These are phyloP conservation scores for Candida adriatica DNA, from an alignment of 805 yeast species.

Conservation along the genomic window DNA sequence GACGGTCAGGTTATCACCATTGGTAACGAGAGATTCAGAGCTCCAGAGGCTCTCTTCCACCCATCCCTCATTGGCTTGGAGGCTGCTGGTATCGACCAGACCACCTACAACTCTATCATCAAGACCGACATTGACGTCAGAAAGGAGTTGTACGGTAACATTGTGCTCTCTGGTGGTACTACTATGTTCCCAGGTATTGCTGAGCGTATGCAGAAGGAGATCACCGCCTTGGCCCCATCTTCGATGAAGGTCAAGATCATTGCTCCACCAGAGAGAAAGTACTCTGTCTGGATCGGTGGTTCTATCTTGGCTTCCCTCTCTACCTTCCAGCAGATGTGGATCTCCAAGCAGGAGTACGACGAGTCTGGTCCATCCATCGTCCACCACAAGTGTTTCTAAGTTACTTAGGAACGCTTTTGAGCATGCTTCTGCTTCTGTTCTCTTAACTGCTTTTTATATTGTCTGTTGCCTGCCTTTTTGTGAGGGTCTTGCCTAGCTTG, in stretches of 20 bases:
- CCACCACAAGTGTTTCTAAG: conserved; percentile 44
- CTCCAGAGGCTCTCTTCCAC: conserved; percentile 99
- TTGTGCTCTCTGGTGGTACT: conserved; percentile 99
- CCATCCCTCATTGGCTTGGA: conserved; percentile 87
- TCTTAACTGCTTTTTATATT: no score
- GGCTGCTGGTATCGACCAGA: conserved; percentile 99
- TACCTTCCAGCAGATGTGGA: conserved; percentile 99
- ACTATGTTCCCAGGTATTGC: conserved; percentile 99
- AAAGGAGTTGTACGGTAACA: conserved; percentile 98
- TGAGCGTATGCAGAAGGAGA: conserved; percentile 99
- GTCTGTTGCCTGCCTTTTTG: no score
- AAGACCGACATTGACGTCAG: conserved; percentile 99
- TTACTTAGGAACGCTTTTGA: no score
- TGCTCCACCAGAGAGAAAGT: conserved; percentile 99
- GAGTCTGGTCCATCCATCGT: conserved; percentile 99
- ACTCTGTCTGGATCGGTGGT: conserved; percentile 99
- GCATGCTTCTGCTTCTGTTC: no score
- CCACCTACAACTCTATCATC: conserved; percentile 67
- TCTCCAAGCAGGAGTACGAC: conserved; percentile 99
- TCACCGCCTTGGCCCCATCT: conserved; percentile 98
- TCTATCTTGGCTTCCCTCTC: conserved; percentile 97
- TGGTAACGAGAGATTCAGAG: conserved; percentile 99
- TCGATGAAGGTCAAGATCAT: conserved; percentile 99
- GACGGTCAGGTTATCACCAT: conserved; percentile 99
- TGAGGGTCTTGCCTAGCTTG: no score